Base-by-base conservation (phyloP, 768 basidiomycete species). In the Psilocybe subaeruginosa region DNA sequence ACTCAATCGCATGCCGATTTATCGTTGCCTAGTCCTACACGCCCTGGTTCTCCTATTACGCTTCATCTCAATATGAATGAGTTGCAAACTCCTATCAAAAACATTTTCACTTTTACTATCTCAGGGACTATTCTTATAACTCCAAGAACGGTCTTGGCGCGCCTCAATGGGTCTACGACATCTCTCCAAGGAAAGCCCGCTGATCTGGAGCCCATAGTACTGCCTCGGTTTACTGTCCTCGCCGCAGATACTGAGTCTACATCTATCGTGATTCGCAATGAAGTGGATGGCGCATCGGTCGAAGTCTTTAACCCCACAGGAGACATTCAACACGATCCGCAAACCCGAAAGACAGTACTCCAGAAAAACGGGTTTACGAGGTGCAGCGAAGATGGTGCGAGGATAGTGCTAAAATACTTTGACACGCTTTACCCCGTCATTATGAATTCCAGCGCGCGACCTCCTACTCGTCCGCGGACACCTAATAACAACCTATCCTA, bases 41-140 rank as follows among this genome's bases (percentile, higher is more conserved):
- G 83, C 9, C 91, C 91, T 0, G 81, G 81, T 17, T 74, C 80
- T 12, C 87, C 90, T 2, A 79, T 94, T 48, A 91, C 90, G 0
- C 73, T 93, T 8, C 91, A 92, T 69, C 65, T 94, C 61, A 92
- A 93, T 68, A 91, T 93, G 80, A 90, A 91, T 65, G 90, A 93
- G 45, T 77, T 93, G 6, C 78, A 85, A 27, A 83, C 86, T 2
- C 85, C 90, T 8, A 75, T 80, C 30, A 89, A 87, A 73, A 87
- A 86, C 60, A 66, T 77, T 14, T 88, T 93, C 67, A 82, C 81
- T 4, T 91, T 93, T 72, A 81, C 77, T 9, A 82, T 93, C 49
- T 79, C 81, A 9, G 91, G 91, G 5, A 86, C 81, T 6, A 77
- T 93, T 47, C 76, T 92, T 3, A 73, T 93, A 33, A 80, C 80